Evolutionary conservation across 1,284 basidiomycete genomes (phyloP), one percentile per base, ranked within the genome.

Genomic region (Cryptococcus sp.): DNA sequence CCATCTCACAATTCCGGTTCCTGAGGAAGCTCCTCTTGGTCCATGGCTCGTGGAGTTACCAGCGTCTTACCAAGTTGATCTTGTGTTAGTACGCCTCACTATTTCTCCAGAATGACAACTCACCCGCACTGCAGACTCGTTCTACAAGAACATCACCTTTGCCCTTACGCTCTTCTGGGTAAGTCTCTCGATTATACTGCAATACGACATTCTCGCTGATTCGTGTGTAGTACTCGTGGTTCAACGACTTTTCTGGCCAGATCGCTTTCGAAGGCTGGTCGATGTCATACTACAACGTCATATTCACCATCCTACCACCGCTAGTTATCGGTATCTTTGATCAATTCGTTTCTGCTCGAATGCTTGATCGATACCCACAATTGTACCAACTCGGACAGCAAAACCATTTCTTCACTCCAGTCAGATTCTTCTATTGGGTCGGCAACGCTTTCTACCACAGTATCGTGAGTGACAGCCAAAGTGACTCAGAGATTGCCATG

Each of bases 201-300:
- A 19, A 17, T 15, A 19, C 4, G 5, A 47, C 16, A 35, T 7
- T 25, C 27, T 4, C 31, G 23, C 15, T 49, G 15, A 5, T 31
- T 35, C 22, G 25, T 44, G 17, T 27, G 35, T 62, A 94, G 95
- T 99, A 88, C 78, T 97, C 96, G 44, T 94, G 96, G 83, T 89
- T 93, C 84, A 97, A 96, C 82, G 95, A 93, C 73, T 99, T 98
- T 80, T 98, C 94, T 2, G 96, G 95, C 20, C 95, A 99, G 79
- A 94, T 98, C 65, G 89, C 93, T 50, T 96, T 94, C 77, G 96
- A 99, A 80, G 96, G 93, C 20, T 99, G 96, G 96, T 96, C 95
- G 5, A 86, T 99, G 71, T 95, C 91, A 0, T 82, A 91, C 68
- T 93, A 93, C 81, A 94, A 94, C 73, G 91, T 97, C 68, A 78